These are phyloP conservation scores for Chenopodium quinoa DNA, from an alignment of 148 eudicot species.

Conservation along the genomic window DNA sequence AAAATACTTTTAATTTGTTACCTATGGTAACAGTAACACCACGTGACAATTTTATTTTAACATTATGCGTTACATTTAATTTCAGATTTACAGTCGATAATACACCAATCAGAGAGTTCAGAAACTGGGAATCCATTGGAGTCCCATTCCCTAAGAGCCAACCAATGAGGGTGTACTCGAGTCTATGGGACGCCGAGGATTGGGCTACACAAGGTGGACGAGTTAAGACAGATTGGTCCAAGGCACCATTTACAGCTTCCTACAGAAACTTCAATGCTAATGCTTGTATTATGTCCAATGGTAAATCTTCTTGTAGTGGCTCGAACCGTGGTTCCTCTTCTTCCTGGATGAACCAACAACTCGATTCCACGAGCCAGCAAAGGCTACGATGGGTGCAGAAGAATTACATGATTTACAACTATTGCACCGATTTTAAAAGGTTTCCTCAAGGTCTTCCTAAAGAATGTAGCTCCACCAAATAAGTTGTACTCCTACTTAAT, in stretches of 20 bases:
- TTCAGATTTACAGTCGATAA: conserved; percentile 34
- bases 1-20: no score
- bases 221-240: conserved; percentile 38
- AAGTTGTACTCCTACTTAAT: background rate
- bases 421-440: conserved; percentile 41
- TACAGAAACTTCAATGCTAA: conserved; percentile 33
- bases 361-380: conserved; percentile 34
- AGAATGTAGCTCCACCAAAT: conserved; percentile 31
- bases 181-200: conserved; percentile 37
- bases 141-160: conserved; percentile 38
- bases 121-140: conserved; percentile 31
- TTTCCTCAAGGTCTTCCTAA: conserved; percentile 46
- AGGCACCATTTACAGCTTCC: conserved; percentile 38
- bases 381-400: conserved; percentile 41
- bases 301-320: conserved; percentile 25
- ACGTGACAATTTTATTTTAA: background rate
- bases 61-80: background rate
- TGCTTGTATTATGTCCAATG: conserved; percentile 31
- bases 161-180: conserved; percentile 35
- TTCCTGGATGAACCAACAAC: conserved; percentile 37
- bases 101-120: conserved; percentile 36
- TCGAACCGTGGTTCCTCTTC: conserved; percentile 6
- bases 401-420: conserved; percentile 47
- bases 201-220: conserved; percentile 40
- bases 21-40: no score